phyloP scores from a whole-genome alignment of 805 yeast genomes.

The Deakozyma indianensis region DNA sequence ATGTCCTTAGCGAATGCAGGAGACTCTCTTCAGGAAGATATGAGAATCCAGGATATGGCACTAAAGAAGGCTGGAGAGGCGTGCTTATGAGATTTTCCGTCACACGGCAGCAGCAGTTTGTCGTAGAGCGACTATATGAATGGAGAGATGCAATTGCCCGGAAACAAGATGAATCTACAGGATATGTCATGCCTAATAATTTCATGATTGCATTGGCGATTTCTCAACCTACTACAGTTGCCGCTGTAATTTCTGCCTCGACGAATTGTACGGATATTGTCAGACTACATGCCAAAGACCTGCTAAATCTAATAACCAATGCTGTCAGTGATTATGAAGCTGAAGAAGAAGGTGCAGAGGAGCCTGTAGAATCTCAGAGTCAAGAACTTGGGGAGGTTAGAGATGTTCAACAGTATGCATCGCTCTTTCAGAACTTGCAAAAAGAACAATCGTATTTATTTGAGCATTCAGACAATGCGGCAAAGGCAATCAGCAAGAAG shows the following conservation, averaged over 20 bases:
- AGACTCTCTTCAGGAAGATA: slow-evolving; percentile 68
- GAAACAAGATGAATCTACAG: slow-evolving; percentile 64
- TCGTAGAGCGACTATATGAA: slow-evolving; percentile 46
- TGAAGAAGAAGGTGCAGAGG: no score
- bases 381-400: slow-evolving; percentile 2
- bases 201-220: slow-evolving; percentile 47
- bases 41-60: slow-evolving; percentile 58
- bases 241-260: slow-evolving; percentile 27
- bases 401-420: neutral
- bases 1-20: slow-evolving; percentile 61
- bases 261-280: slow-evolving; percentile 36
- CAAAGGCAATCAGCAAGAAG: neutral
- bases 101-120: slow-evolving; percentile 34
- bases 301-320: slow-evolving; percentile 41
- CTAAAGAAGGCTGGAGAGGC: slow-evolving; percentile 48
- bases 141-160: slow-evolving; percentile 83
- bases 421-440: neutral
- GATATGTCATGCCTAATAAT: slow-evolving; percentile 76
- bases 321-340: slow-evolving; percentile 3
- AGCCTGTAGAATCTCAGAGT: slow-evolving; percentile 2
- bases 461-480: neutral
- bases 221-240: slow-evolving; percentile 41
- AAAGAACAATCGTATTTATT: neutral
- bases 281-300: slow-evolving; percentile 38
- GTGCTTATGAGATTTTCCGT: slow-evolving; percentile 54